Base-by-base conservation (phyloP, 2,329 filamentous ascomycete species). In the Colletotrichum navitas region DNA sequence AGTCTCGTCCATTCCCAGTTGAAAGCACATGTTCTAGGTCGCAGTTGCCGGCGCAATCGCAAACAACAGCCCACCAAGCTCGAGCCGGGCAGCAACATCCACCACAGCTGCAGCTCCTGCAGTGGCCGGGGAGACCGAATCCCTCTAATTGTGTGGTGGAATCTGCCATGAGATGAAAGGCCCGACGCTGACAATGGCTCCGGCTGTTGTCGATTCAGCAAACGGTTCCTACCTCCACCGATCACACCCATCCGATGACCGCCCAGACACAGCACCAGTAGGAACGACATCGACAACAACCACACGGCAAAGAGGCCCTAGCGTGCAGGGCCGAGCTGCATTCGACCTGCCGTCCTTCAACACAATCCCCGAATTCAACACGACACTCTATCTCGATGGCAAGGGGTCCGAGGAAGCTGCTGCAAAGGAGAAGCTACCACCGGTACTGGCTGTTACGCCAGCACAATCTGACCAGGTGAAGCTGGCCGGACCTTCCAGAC, bases 341-440 rank as follows among this genome's bases (percentile, higher is more conserved):
- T 88, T 88, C 77, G 86, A 88, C 69, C 79, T 90, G 43, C 85
- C 86, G 47, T 85, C 85, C 0, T 86, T 90, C 78, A 85, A 88
- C 73, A 82, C 86, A 75, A 83, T 83, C 74, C 80, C 84, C 74
- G 80, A 85, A 52, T 81, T 89, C 76, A 83, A 87, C 74, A 83
- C 83, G 5, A 83, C 82, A 24, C 78, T 87, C 36, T 83, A 81
- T 55, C 76, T 85, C 74, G 78, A 80, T 71, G 76, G 74, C 75
- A 78, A 78, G 56, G 56, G 60, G 16, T 34, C 76, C 12, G 47
- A 75, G 29, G 74, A 74, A 41, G 58, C 73, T 63, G 60, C 73
- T 63, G 73, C 76, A 73, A 73, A 79, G 78, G 79, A 79, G 72
- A 76, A 76, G 74, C 51, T 45, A 26, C 11, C 62, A n/a, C 32